Evolutionary conservation across 139 green algal species (phyloP).

Genomic region (Haematococcus lacustris): DNA sequence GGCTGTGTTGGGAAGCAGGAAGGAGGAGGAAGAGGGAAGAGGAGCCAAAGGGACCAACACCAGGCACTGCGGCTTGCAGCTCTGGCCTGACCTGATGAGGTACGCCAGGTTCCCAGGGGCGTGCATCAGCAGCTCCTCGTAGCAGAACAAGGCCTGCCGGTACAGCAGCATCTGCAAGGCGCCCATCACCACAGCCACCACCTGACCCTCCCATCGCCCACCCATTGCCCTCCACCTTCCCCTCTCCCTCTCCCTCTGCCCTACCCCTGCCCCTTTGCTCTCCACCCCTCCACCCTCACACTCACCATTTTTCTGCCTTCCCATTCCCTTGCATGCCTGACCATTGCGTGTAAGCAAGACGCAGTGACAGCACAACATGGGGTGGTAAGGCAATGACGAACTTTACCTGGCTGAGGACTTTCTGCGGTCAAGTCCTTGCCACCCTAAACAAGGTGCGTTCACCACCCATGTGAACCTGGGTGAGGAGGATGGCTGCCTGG

Average conservation of each 20-base stretch:
- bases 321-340: too few species aligned
- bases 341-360: too few species aligned
- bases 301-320: too few species aligned
- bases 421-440: too few species aligned
- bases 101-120: constrained; percentile 35
- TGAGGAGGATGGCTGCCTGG: too few species aligned
- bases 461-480: too few species aligned
- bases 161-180: constrained; percentile 49
- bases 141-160: constrained; percentile 76
- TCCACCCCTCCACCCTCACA: background rate
- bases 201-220: background rate
- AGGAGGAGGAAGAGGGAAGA: too few species aligned
- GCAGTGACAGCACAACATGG: too few species aligned
- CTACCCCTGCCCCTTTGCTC: background rate
- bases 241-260: background rate
- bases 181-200: background rate
- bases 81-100: constrained; percentile 45
- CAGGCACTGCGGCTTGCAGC: too few species aligned
- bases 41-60: too few species aligned
- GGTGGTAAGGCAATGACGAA: background rate
- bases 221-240: background rate
- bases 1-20: too few species aligned
- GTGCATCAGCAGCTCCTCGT: constrained; percentile 81
- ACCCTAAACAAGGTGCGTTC: too few species aligned
- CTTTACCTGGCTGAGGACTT: background rate